Base-by-base conservation (phyloP, 352 stramenopile genomes). In the Halophytophthora batemanensis region DNA sequence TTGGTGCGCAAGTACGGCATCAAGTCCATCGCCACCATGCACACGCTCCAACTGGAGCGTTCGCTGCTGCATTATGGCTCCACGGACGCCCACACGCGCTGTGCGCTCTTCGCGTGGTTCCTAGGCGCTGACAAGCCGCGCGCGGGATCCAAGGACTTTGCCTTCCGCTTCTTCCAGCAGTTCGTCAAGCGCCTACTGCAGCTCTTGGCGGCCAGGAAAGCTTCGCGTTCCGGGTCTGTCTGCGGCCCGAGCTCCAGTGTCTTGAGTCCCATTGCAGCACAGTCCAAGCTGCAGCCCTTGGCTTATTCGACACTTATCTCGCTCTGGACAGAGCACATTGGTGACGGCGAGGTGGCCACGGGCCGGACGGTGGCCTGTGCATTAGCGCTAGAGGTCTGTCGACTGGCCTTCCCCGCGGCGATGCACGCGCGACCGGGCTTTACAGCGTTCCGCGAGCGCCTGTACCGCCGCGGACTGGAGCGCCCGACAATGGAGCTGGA, bases 1-100 rank as follows among this genome's bases (percentile, higher is more conserved):
- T 63, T 89, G 13, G 58, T 64, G 10, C 74, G 78, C 14, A 87
- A 86, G 52, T 89, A 89, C 41, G 78, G 78, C 19, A 87, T 89
- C 45, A 86, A 85, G 46, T 86, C 78, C 11, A 86, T 89, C 31
- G 78, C 78, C 1, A 52, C 80, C 23, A 84, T 87, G 71, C 67
- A 89, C 53, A 70, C 74, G 14, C 43, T 86, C 34, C 78, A 89
- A 53, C 72, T 89, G 10, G 76, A 89, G 47, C 73, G 74, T 6
- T 89, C 78, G 12, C 64, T 89, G n/a, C 42, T 83, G 3, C 64
- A 84, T 41, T 86, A 82, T 53, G 54, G 45, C 19, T 54, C 57
- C 2, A 73, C 62, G 5, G 62, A 77, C n/a, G 66, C 69, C 6
- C 66, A 89, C 48, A 52, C 67, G 8, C 76, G 78, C 1, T 86